Evolutionary conservation across 2,329 filamentous ascomycete species (phyloP).

Genomic region (Byssothecium circinans): DNA sequence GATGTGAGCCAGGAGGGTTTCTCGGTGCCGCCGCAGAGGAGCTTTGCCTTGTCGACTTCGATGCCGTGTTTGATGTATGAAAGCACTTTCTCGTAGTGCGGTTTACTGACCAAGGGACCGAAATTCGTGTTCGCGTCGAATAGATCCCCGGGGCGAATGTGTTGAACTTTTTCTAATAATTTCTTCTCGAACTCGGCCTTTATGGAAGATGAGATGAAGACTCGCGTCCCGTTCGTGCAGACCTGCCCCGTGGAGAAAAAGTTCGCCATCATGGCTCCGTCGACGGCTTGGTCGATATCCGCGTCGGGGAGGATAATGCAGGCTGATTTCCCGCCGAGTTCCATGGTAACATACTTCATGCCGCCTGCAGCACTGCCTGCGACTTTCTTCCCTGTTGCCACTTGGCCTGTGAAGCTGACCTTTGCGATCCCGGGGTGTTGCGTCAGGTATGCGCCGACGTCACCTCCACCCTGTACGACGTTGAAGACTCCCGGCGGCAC

Average conservation of each 20-base stretch:
- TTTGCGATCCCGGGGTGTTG: constrained; percentile 74
- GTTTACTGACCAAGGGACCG: constrained; percentile 75
- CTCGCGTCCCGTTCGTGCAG: constrained; percentile 88
- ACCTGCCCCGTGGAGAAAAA: constrained; percentile 91
- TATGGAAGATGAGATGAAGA: constrained; percentile 72
- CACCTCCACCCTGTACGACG: constrained; percentile 77
- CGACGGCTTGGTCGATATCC: constrained; percentile 75
- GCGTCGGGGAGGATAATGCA: constrained; percentile 79
- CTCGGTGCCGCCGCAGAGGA: constrained; percentile 71
- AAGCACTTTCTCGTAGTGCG: constrained; percentile 77
- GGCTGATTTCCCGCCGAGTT: constrained; percentile 85
- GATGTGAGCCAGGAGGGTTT: constrained; percentile 55
- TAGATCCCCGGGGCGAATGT: constrained; percentile 71
- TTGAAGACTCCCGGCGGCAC: constrained; percentile 84
- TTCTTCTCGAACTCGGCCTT: constrained; percentile 68
- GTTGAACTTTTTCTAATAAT: constrained; percentile 69
- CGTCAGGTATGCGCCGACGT: constrained; percentile 75
- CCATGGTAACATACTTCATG: constrained; percentile 93
- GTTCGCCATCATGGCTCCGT: constrained; percentile 91
- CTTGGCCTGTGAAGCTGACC: constrained; percentile 88
- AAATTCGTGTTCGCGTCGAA: constrained; percentile 76
- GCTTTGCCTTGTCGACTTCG: constrained; percentile 69
- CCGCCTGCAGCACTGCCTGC: constrained; percentile 71
- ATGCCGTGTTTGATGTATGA: constrained; percentile 76
- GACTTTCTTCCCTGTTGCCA: constrained; percentile 80